These are phyloP conservation scores for Annulohypoxylon bovei DNA, from an alignment of 495 filamentous ascomycete species.

Conservation along the genomic window DNA sequence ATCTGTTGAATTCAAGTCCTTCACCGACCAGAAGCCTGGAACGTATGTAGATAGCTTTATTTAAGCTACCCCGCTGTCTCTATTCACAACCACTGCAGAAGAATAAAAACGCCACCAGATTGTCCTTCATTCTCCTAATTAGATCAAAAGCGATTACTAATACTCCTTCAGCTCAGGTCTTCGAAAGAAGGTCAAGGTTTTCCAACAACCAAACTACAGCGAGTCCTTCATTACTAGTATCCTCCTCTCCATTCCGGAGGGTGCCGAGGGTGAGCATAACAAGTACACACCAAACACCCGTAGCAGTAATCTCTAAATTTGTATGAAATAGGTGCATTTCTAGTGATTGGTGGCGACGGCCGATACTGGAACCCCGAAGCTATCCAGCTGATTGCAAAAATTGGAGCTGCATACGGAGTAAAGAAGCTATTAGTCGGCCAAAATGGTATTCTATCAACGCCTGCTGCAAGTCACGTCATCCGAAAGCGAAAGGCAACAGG, in stretches of 20 bases:
- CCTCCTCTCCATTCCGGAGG: conserved; percentile 95
- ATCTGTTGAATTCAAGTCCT: conserved; percentile 79
- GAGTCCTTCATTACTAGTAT: conserved; percentile 95
- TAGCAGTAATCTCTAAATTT: background rate
- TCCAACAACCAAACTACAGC: conserved; percentile 94
- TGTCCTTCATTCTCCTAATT: conserved; percentile 2
- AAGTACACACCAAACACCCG: background rate
- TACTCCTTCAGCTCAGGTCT: conserved; percentile 80
- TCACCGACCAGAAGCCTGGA: conserved; percentile 97
- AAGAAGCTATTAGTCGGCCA: conserved; percentile 98
- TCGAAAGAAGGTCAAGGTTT: conserved; percentile 97
- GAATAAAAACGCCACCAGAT: background rate
- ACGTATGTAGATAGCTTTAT: conserved; percentile 75
- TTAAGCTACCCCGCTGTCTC: conserved; percentile 45
- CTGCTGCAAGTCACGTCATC: conserved; percentile 94
- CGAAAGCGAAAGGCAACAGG: conserved; percentile 92
- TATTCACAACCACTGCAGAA: conserved; percentile 20
- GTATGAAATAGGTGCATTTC: conserved; percentile 68
- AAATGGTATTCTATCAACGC: conserved; percentile 94
- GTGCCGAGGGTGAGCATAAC: conserved; percentile 66
- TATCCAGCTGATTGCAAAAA: conserved; percentile 96
- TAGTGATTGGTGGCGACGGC: conserved; percentile 98
- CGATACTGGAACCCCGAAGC: conserved; percentile 97
- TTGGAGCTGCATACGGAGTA: conserved; percentile 94
- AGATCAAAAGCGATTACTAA: conserved; percentile 44